Base-by-base conservation (phyloP, 2,329 filamentous ascomycete species). In the Sporothrix brasiliensis region DNA sequence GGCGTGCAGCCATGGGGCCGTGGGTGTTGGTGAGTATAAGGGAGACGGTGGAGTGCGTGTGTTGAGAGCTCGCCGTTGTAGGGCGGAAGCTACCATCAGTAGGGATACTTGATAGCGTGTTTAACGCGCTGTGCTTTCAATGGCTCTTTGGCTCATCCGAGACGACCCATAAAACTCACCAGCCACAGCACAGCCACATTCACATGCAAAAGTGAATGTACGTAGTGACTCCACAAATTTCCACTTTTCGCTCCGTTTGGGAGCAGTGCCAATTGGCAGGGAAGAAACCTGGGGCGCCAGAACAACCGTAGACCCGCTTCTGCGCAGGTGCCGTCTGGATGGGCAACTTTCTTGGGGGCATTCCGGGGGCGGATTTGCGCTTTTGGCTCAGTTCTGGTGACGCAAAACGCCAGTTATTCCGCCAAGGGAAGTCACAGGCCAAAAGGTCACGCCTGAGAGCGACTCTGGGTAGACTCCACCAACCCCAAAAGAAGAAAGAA, bases 171-270 rank as follows among this genome's bases (percentile, higher is more conserved):
- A 56, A 49, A 27, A 16, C 0, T 1, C 56, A 50, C 58, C 21
- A 52, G 67, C 63, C 68, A 70, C 71, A 54, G 54, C 70, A 72
- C 65, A 61, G 72, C 72, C 72, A 74, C 73, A 72, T 66, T 74
- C 73, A 74, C 73, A 74, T 74, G 73, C 68, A 50, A 61, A 58
- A 52, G 4, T 2, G n/a, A 16, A 10, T 27, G 7, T 34, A 14
- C 0, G 14, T 24, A 34, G 14, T 34, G 13, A 13, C 14, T n/a
- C 47, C 24, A 65, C 21, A 44, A 19, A 13, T 16, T 49, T 21
- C 41, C 47, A 14, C 53, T 65, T 54, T 58, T 49, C 1, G 0
- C n/a, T n/a, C 41, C 24, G 24, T 27, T 44, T 47, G 24, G 52
- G 27, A 19, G 10, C 47, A 14, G n/a, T 19, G 56, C 13, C 39